Base-by-base conservation (phyloP, 2,329 filamentous ascomycete species). In the Tolypocladium ophioglossoides region DNA sequence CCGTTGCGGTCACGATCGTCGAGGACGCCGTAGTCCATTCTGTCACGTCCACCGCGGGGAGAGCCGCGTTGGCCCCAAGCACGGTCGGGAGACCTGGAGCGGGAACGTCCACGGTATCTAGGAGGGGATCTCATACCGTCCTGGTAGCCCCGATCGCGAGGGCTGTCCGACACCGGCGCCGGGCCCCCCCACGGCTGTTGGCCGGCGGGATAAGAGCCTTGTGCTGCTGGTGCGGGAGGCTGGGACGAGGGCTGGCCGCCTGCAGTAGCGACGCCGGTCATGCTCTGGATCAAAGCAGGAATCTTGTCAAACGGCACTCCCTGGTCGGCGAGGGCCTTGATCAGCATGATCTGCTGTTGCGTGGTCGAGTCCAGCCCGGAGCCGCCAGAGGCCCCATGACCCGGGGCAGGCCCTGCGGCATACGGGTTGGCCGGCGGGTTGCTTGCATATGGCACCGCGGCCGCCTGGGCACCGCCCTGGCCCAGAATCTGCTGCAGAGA, bases 271-370 rank as follows among this genome's bases (percentile, higher is more conserved):
- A 65, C 68, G 59, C 67, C 68, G 62, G 77, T 74, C 64, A 84
- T 73, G 60, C 74, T 74, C 58, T 80, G 75, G 62, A 86, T 75
- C 56, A 81, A 69, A 52, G 72, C 71, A 10, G 78, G 83, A 71
- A 89, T 90, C 70, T 91, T 86, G 57, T 94, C 89, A 69, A 87
- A 78, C 3, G 87, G 80, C 30, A 94, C 76, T 50, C 89, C 89
- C 68, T 89, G 86, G 37, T 86, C 83, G 55, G 85, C 79, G 54
- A 95, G 77, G 12, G 87, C 78, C 70, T 91, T 87, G 62, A 95
- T 80, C 58, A 94, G 72, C 68, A 86, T 75, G 54, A 91, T 75
- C 65, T 91, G 87, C 66, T 87, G 80, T 60, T 88, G 83, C 55
- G 87, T 74, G 58, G 79, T 82, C 57, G 72, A 72, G 59, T 79